phyloP scores from a whole-genome alignment of 148 eudicot genomes.

The Amaranthus cruentus region DNA sequence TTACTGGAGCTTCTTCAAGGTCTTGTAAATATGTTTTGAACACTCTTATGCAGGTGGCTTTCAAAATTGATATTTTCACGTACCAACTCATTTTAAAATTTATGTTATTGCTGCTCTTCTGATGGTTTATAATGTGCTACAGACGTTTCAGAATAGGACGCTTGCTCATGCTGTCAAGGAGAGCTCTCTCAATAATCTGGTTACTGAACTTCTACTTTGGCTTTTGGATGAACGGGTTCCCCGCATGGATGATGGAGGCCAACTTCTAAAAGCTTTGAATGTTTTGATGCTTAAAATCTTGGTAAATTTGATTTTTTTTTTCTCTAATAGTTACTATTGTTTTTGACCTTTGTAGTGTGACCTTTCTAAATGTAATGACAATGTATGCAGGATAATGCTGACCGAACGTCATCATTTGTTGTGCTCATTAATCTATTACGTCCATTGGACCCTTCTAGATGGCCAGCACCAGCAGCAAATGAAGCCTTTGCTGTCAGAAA shows the following conservation, averaged over 20 bases:
- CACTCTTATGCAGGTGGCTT: conserved; percentile 97
- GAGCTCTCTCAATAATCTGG: conserved; percentile 72
- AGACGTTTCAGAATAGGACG: conserved; percentile 82
- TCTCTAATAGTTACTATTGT: neutral
- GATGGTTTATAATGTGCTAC: conserved; percentile 25
- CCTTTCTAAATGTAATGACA: conserved; percentile 4
- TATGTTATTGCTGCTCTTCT: conserved; percentile 10
- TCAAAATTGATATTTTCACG: neutral
- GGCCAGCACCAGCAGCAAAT: conserved; percentile 83
- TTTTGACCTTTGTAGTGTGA: conserved; percentile 2
- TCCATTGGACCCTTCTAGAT: conserved; percentile 73
- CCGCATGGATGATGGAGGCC: conserved; percentile 94
- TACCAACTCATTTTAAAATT: neutral
- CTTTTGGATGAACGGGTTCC: conserved; percentile 98
- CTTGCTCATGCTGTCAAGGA: conserved; percentile 87
- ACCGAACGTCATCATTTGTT: conserved; percentile 72
- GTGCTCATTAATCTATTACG: conserved; percentile 82
- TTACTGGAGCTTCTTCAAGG: conserved; percentile 91
- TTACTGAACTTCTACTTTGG: conserved; percentile 95
- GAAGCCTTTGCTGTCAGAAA: conserved; percentile 68
- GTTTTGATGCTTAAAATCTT: conserved; percentile 94
- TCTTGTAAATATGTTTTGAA: conserved; percentile 97
- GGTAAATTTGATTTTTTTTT: conserved; percentile 34
- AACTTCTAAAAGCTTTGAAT: conserved; percentile 88
- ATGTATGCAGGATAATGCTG: conserved; percentile 67